Conservation (phyloP, 2,329 filamentous ascomycete genomes). For the Diaporthe batatas region DNA sequence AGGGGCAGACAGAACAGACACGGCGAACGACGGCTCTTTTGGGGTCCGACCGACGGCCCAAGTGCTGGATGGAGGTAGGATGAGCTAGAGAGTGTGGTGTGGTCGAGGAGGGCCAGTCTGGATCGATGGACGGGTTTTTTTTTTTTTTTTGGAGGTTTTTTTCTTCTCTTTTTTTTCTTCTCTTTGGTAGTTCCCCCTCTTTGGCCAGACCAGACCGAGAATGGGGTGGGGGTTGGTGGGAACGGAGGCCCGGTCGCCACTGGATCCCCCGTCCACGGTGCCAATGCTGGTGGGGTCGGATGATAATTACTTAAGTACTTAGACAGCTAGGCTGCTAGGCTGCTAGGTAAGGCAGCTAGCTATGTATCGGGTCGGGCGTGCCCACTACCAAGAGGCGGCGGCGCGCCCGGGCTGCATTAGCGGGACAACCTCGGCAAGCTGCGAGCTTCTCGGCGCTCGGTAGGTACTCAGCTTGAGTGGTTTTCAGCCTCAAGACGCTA, state of each 20-base stretch:
- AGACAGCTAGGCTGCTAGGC: too few species aligned
- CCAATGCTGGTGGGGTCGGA: conserved; percentile 35
- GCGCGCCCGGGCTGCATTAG: too few species aligned
- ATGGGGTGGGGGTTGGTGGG: conserved; percentile 14
- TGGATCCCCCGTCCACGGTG: conserved; percentile 36
- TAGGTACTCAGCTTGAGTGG: not conserved
- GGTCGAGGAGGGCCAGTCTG: conserved; percentile 7
- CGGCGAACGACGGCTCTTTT: not conserved
- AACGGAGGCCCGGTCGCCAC: conserved; percentile 29
- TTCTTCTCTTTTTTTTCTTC: not conserved
- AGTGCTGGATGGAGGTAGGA: not conserved
- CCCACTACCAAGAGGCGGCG: too few species aligned
- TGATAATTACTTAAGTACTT: too few species aligned
- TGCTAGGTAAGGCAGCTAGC: too few species aligned
- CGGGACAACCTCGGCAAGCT: too few species aligned
- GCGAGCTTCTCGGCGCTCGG: too few species aligned
- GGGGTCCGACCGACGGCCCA: not conserved
- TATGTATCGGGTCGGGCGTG: too few species aligned
- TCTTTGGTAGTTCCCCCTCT: not conserved
- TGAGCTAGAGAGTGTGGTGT: not conserved
- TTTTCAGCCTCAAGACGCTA: conserved; percentile 29
- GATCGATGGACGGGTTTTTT: not conserved
- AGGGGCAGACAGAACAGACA: too few species aligned
- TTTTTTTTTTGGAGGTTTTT: not conserved
- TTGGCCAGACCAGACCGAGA: conserved; percentile 30